A percentile compares a stretch with the other conserved stretches of the same genome.
Conservation (phyloP, 192 early-diverging fungal species). For the Haplosporangium gracile region DNA sequence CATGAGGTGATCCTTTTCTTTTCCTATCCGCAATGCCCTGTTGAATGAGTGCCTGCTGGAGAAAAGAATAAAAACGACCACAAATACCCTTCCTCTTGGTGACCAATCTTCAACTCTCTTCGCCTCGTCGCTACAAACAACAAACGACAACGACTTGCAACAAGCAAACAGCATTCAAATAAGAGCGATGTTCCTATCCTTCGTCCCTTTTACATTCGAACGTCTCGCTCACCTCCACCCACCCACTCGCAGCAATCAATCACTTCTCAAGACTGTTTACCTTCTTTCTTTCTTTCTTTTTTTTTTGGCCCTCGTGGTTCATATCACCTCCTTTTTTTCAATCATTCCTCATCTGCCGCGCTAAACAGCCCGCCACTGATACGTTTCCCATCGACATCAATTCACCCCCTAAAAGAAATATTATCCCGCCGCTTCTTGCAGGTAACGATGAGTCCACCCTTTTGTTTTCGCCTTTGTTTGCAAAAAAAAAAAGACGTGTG, state of each 20-base stretch:
- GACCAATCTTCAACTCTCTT: background rate
- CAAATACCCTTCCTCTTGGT: background rate
- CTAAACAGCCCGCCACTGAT: background rate
- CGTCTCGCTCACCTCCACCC: background rate
- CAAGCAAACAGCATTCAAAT: background rate
- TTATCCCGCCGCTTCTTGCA: background rate
- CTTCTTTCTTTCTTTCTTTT: background rate
- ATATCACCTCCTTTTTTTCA: background rate
- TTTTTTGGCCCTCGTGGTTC: background rate
- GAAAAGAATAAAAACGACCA: background rate
- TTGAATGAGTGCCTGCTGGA: background rate
- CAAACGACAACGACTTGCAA: background rate
- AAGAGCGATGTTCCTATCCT: background rate
- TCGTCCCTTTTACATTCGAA: background rate
- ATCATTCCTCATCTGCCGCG: background rate
- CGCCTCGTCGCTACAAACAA: background rate
- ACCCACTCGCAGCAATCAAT: too few relatives aligned
- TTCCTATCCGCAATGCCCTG: background rate
- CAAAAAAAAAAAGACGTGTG: background rate
- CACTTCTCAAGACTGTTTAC: background rate
- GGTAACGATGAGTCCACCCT: background rate
- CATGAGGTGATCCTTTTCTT: background rate
- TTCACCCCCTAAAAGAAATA: background rate
- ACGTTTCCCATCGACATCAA: background rate
- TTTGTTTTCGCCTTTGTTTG: background rate